Evolutionary conservation across 495 filamentous ascomycete genomes (phyloP), one percentile per base, ranked within the genome.

Genomic region (Penicillium cataractarum): DNA sequence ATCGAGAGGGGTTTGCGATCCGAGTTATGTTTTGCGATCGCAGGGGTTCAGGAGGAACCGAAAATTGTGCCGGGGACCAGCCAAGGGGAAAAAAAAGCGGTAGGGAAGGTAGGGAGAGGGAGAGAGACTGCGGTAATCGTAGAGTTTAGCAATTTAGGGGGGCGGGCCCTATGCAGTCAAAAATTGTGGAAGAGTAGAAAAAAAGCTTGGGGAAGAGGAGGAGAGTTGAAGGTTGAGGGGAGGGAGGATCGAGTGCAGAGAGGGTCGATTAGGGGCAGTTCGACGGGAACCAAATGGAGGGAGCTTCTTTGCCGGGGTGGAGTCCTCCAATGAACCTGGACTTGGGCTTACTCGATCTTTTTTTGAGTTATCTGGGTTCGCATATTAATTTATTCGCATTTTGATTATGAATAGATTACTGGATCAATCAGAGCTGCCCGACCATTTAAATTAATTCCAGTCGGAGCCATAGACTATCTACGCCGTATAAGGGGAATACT

Each of bases 31-130:
- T 15, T 33, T 33, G 49, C 48, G 49, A 42, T 53, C 21, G 31
- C 42, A 50, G 57, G 58, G 55, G 58, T 60, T 63, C 40, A 65
- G 44, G 35, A 50, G 40, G 21, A 55, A 63, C 26, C 37, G 54
- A 42, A 42, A 56, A 26, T 56, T 56, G 54, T 56, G 54, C 54
- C 21, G 54, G 37, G 15, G 13, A 53, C 50, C 3, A 53, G 29
- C 19, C 17, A 21, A 9, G 17, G 24, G 31, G 51, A 54, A 31
- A 31, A 54, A 60, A 52, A 21, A 19, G 32, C 12, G 49, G 44
- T 37, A 57, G 40, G 27, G 40, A 27, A 7, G 39, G 29, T 3
- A 7, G 29, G 29, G 46, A 48, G 48, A n/a, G 27, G 13, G 24
- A 52, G 24, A 32, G 49, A 32, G 49, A 52, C n/a, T 19, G 26